Base-by-base conservation (phyloP, 1,139 yeast genomes). In the Diutina neorugosa region DNA sequence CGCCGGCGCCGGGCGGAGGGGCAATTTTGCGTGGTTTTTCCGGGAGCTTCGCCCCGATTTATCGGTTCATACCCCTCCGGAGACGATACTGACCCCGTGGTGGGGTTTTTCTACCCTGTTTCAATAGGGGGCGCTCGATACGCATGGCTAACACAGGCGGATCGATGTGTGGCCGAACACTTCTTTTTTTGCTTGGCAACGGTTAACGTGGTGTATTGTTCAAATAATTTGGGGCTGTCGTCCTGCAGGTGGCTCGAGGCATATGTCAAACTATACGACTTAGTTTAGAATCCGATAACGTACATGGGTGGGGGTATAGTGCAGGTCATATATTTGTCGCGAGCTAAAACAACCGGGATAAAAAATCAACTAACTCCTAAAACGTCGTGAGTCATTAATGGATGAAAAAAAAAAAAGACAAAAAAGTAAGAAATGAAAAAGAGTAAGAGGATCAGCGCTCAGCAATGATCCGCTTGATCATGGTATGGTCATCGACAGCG, bases 391-490 rank as follows among this genome's bases (percentile, higher is more conserved):
- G 37, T 14, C n/a, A n/a, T 31, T n/a, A n/a, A n/a, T n/a, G n/a
- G n/a, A n/a, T n/a, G n/a, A n/a, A n/a, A n/a, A n/a, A 31, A 31
- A 31, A 8, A 11, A 31, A 11, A 31, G 5, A 31, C n/a, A 14
- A 31, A 31, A 6, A 31, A 31, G 12, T 27, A n/a, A 31, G n/a
- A 11, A 31, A 14, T 23, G 25, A 31, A 31, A 31, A 31, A 31
- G 12, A 11, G 37, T 11, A 11, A 27, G 25, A 20, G 3, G 19
- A 14, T 44, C 48, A 44, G 9, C 48, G 48, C 19, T 44, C 48
- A 23, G 48, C 48, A 23, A 46, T 46, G 23, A 46, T 25, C 21
- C 50, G 37, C 12, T 46, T 46, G 21, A 46, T 46, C 19, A 46
- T n/a, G 37, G 50, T 19, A 20, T n/a, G 37, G 23, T 46, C 27